Evolutionary conservation across 176 grass and related monocot genomes (phyloP).

Genomic region (Chrysopogon serrulatus): DNA sequence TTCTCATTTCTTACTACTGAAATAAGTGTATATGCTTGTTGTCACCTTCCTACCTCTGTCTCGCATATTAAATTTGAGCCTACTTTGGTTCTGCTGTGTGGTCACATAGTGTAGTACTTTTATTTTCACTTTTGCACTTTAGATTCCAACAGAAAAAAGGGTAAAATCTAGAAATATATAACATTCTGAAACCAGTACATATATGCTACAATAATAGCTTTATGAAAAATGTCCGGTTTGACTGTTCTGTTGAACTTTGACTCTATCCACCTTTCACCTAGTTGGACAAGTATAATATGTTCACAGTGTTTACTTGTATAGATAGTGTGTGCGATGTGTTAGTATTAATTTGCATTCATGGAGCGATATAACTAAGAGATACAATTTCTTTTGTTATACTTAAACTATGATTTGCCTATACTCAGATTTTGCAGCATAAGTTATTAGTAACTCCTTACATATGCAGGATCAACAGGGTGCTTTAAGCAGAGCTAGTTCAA

Average conservation of each 20-base stretch:
- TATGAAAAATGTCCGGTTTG: not conserved
- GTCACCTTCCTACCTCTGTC: not conserved
- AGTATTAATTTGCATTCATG: not conserved
- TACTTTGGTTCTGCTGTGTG: not conserved
- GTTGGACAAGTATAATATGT: not conserved
- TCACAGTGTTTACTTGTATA: not conserved
- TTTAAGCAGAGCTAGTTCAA: slow-evolving; percentile 28
- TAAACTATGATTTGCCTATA: not conserved
- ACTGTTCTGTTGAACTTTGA: slow-evolving; percentile 1
- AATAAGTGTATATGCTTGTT: too few relatives aligned
- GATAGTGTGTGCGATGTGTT: not conserved
- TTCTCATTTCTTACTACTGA: not conserved
- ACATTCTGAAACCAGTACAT: not conserved
- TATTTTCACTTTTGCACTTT: not conserved
- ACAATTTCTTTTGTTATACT: not conserved
- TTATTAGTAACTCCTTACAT: not conserved
- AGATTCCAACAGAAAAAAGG: not conserved
- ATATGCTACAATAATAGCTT: not conserved
- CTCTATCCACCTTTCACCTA: not conserved
- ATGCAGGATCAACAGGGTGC: slow-evolving; percentile 11
- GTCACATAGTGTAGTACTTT: not conserved
- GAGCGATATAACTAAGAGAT: not conserved
- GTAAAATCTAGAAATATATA: not conserved
- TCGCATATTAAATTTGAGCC: not conserved
- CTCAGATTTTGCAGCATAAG: not conserved